A percentile compares a stretch with the other conserved stretches of the same genome.
Conservation (phyloP, 768 basidiomycete species). For the Trametes maxima region DNA sequence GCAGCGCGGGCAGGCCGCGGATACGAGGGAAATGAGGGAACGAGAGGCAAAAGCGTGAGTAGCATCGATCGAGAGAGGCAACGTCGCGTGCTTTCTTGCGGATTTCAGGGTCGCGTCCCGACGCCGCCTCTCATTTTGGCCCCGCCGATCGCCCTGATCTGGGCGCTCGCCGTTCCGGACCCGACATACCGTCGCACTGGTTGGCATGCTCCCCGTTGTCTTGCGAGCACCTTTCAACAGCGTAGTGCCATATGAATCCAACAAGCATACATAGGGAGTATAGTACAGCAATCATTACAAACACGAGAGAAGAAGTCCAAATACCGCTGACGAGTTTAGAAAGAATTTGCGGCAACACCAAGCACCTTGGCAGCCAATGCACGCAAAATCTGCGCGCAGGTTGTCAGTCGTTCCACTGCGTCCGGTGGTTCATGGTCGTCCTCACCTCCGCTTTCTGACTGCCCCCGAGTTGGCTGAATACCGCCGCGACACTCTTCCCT, state of each 20-base stretch:
- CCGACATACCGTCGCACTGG: not conserved
- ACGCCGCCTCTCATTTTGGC: slow-evolving; percentile 14
- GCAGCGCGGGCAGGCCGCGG: not conserved
- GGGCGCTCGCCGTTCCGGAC: slow-evolving; percentile 10
- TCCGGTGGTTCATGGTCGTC: not conserved
- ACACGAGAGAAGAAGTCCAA: not conserved
- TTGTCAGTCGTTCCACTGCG: not conserved
- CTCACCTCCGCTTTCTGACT: slow-evolving; percentile 86
- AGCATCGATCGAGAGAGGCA: slow-evolving; percentile 1
- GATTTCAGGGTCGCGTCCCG: slow-evolving; percentile 13
- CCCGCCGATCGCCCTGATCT: slow-evolving; percentile 14
- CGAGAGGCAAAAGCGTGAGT: not conserved
- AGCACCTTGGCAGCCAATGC: slow-evolving; percentile 83
- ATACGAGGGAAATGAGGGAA: not conserved
- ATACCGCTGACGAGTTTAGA: slow-evolving; percentile 6
- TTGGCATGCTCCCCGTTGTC: no score
- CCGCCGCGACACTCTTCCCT: slow-evolving; percentile 88
- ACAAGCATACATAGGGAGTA: not conserved
- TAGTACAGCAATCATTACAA: not conserved
- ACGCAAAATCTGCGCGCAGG: slow-evolving; percentile 62
- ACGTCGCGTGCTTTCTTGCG: not conserved
- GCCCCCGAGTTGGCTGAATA: slow-evolving; percentile 76
- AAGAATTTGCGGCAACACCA: slow-evolving; percentile 54
- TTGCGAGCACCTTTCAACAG: no score
- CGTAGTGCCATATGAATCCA: not conserved